Evolutionary conservation across 495 filamentous ascomycete species (phyloP), one percentile per base, ranked within the genome.

Genomic region (Xylaria curta): DNA sequence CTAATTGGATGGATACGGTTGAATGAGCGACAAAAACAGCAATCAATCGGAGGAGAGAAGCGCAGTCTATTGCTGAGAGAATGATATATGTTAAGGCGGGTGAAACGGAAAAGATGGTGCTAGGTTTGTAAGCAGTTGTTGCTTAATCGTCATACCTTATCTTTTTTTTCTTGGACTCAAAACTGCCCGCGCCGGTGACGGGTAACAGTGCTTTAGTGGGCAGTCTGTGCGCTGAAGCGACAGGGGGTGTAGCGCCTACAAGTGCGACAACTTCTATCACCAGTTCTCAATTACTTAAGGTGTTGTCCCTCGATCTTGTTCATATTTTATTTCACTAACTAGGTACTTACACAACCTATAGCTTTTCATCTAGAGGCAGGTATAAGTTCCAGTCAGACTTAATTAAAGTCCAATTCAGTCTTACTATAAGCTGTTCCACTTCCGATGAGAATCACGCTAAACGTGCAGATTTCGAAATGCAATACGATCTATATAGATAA

Each of bases 111-210:
- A 49, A 69, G 68, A 59, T n/a, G 19, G 58, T 28, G 10, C 26
- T 19, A 47, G 56, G 49, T 66, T 74, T 60, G 72, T 60, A 61
- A 69, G 67, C 66, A 47, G 26, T 28, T 9, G 53, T 21, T 38
- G 65, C n/a, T 67, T 24, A 67, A 67, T 67, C 65, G 65, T 67
- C 63, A 66, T 44, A 56, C 1, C 47, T 56, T 21, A 38, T 38
- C 36, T 26, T 67, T 33, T 26, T 36, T 54, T 56, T 21, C 31
- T 67, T 44, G 33, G 10, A 28, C 9, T n/a, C n/a, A 53, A 66
- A 53, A 49, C 12, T 6, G 46, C 28, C 12, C 6, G 46, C 28
- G 44, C 28, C 28, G 17, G 13, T 24, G 24, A 28, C 51, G 24
- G 51, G 54, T 58, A 58, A 28, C 10, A 17, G 53, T 31, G 26